Evolutionary conservation across 106 monocot species (phyloP).

Genomic region (Dendrobium chrysotoxum): DNA sequence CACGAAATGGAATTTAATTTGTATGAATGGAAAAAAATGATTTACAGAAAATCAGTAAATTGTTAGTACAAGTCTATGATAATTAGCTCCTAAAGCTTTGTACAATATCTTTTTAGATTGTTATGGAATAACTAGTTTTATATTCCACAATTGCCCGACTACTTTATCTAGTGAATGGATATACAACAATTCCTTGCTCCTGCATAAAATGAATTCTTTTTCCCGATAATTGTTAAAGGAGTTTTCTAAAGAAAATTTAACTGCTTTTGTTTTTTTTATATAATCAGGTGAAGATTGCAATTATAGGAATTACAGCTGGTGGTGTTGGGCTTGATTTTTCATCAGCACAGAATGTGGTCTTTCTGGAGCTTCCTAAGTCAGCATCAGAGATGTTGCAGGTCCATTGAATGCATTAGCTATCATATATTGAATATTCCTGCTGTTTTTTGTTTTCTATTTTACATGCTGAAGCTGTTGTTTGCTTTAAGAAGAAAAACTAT

Average conservation of each 20-base stretch:
- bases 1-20: neutral
- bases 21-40: no score
- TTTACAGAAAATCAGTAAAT: no score
- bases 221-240: neutral
- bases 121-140: neutral
- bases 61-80: neutral
- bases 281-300: conserved; percentile 76
- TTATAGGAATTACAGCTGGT: conserved; percentile 98
- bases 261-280: neutral
- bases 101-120: neutral
- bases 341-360: conserved; percentile 85
- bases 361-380: conserved; percentile 87
- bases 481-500: neutral
- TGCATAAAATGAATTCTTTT: neutral
- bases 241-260: neutral
- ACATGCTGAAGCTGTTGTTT: neutral
- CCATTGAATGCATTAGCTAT: conserved; percentile 2
- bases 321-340: conserved; percentile 91
- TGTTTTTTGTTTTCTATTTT: neutral
- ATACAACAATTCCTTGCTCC: neutral
- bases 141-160: neutral
- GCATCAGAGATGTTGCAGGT: conserved; percentile 98
- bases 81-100: neutral
- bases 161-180: neutral
- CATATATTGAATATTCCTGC: neutral